A percentile compares a stretch with the other conserved stretches of the same genome.
phyloP scores from a whole-genome alignment of 2,329 filamentous ascomycete species.

The Blumeria hordei region DNA sequence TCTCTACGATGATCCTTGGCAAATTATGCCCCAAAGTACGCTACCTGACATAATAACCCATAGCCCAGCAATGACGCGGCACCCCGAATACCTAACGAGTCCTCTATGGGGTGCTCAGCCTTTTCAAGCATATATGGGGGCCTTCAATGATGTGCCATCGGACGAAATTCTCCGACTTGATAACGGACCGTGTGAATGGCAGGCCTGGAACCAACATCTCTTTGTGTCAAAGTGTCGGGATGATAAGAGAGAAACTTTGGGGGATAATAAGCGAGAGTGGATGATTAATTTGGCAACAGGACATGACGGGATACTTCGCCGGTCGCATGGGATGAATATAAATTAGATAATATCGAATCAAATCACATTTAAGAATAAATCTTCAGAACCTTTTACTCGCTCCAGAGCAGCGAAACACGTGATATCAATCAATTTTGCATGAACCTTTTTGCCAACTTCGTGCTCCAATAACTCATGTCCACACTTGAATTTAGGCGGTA shows the following conservation, averaged over 20 bases:
- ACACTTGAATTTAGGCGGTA: too few species aligned
- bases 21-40: slow-evolving; percentile 5
- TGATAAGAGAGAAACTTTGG: slow-evolving; percentile 11
- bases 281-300: neutral
- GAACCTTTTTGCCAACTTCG: too few species aligned
- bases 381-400: too few species aligned
- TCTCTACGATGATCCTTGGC: slow-evolving; percentile 13
- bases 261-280: slow-evolving; percentile 9
- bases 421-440: too few species aligned
- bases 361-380: too few species aligned
- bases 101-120: slow-evolving; percentile 12
- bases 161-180: slow-evolving; percentile 15
- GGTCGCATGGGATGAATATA: too few species aligned
- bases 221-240: slow-evolving; percentile 13
- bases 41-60: slow-evolving; percentile 7
- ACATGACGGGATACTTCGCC: slow-evolving; percentile 1
- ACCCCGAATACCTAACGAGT: slow-evolving; percentile 10
- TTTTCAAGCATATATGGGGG: slow-evolving; percentile 15
- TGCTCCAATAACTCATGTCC: too few species aligned
- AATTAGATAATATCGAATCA: too few species aligned
- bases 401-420: too few species aligned
- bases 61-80: slow-evolving; percentile 5
- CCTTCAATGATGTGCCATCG: slow-evolving; percentile 12
- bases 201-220: slow-evolving; percentile 12
- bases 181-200: slow-evolving; percentile 13